These are phyloP conservation scores for Amanita rubescens DNA, from an alignment of 768 basidiomycete genomes.

Conservation along the genomic window DNA sequence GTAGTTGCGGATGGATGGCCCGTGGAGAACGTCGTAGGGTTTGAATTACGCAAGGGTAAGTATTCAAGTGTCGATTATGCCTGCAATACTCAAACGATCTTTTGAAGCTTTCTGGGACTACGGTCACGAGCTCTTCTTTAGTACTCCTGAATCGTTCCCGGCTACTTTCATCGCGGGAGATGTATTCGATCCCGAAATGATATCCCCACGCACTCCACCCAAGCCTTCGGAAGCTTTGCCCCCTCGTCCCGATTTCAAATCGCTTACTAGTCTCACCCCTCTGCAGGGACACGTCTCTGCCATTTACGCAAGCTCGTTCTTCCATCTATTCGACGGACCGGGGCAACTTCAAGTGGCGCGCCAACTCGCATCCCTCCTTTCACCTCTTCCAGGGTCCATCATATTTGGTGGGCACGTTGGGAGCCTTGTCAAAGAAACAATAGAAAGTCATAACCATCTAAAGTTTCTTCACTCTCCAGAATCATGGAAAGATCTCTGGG, in stretches of 20 bases:
- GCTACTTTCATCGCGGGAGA: constrained; percentile 52
- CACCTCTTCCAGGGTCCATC: constrained; percentile 25
- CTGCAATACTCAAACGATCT: neutral
- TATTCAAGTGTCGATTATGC: neutral
- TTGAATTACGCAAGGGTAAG: constrained; percentile 28
- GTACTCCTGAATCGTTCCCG: constrained; percentile 44
- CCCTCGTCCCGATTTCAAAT: constrained; percentile 9
- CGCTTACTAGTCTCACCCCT: constrained; percentile 19
- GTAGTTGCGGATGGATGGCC: constrained; percentile 34
- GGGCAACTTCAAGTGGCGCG: constrained; percentile 22
- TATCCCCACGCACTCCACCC: constrained; percentile 20
- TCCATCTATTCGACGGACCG: constrained; percentile 29
- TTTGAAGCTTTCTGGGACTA: constrained; percentile 49
- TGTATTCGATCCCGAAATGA: constrained; percentile 37
- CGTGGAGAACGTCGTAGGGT: constrained; percentile 25
- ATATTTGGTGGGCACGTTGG: constrained; percentile 32
- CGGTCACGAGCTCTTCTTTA: constrained; percentile 53
- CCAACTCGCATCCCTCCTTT: constrained; percentile 24
- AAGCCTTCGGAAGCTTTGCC: neutral
- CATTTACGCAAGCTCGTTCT: constrained; percentile 32
- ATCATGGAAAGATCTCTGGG: constrained; percentile 29
- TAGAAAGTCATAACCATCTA: neutral
- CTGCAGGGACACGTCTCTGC: constrained; percentile 37
- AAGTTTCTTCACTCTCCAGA: constrained; percentile 33
- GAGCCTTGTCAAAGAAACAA: constrained; percentile 22